Base-by-base conservation (phyloP, 2,329 filamentous ascomycete genomes). In the Aspergillus tamarii region DNA sequence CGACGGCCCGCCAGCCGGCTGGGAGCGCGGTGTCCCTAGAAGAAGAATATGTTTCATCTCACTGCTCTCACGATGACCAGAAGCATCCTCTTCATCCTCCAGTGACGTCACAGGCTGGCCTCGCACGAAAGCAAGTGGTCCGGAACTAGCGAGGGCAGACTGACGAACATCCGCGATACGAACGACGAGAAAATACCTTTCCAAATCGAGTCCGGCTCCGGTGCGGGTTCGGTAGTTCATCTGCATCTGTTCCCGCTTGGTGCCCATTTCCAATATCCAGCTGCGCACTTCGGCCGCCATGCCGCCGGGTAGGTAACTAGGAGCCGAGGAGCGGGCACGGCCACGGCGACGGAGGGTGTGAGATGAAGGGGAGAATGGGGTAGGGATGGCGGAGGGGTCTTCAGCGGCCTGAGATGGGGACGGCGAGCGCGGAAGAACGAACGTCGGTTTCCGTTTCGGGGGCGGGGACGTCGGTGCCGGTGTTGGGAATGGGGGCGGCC, bases 201-300 rank as follows among this genome's bases (percentile, higher is more conserved):
- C 26, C 19, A 53, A 28, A 19, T 63, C 58, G 1, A 39, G 45
- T 10, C 10, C 3, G 9, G 26, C 10, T 4, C 46, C 10, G n/a
- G 21, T 4, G 30, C 41, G 4, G 39, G 43, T 5, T 23, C 9
- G 23, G 2, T n/a, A n/a, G 23, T 48, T 54, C n/a, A 30, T 52
- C 26, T 50, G 48, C 7, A 61, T 45, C 26, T 72, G 67, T 14
- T 76, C 73, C 9, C 73, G 68, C 60, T 73, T 78, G 1, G 74
- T 65, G 11, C 74, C 77, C 62, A 72, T 73, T 57, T 81, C 79
- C 6, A 81, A 60, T 11, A 81, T 70, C 79, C 79, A 81, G 60
- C 74, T 73, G n/a, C 78, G 77, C 32, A 79, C 74, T 57, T 78
- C 72, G 1, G 78, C 72, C 9, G 79, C 78, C 75, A 81, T 78